Conservation (phyloP, 2,329 filamentous ascomycete genomes). For the Diplocarpon mali region DNA sequence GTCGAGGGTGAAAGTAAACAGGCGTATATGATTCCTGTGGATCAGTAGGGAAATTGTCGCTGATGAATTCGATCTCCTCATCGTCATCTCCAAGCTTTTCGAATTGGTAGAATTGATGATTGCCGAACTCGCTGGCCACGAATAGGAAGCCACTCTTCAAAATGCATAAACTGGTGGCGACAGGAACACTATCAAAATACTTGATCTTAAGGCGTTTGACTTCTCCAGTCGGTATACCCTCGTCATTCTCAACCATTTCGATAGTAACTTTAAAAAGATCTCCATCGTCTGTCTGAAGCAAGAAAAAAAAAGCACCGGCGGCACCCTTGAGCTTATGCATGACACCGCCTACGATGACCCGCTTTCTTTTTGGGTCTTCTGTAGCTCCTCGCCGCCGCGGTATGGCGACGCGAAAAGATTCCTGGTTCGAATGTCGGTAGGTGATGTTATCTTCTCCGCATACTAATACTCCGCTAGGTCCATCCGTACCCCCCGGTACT, state of each 20-base stretch:
- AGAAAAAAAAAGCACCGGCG: constrained; percentile 86
- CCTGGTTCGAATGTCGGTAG: constrained; percentile 93
- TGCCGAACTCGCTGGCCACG: constrained; percentile 82
- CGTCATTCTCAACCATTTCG: constrained; percentile 75
- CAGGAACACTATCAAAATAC: constrained; percentile 93
- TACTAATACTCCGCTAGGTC: constrained; percentile 87
- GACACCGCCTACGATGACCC: constrained; percentile 79
- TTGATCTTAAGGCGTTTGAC: constrained; percentile 83
- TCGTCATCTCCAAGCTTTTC: constrained; percentile 95
- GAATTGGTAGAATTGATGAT: constrained; percentile 93
- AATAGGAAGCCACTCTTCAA: constrained; percentile 94
- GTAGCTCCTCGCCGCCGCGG: constrained; percentile 77
- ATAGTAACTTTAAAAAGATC: constrained; percentile 95
- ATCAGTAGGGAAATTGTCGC: constrained; percentile 72
- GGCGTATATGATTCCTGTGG: constrained; percentile 61
- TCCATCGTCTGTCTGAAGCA: constrained; percentile 93
- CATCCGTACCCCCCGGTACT: constrained; percentile 86
- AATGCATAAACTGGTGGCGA: constrained; percentile 80
- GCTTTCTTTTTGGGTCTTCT: constrained; percentile 85
- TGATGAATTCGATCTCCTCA: constrained; percentile 75
- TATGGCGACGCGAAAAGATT: constrained; percentile 79
- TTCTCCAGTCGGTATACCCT: constrained; percentile 68
- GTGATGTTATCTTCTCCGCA: constrained; percentile 92
- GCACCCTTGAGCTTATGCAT: constrained; percentile 88
- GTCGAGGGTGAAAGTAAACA: constrained; percentile 74